Evolutionary conservation across 305 asterid species (phyloP).

Genomic region (Fraxinus ornus): DNA sequence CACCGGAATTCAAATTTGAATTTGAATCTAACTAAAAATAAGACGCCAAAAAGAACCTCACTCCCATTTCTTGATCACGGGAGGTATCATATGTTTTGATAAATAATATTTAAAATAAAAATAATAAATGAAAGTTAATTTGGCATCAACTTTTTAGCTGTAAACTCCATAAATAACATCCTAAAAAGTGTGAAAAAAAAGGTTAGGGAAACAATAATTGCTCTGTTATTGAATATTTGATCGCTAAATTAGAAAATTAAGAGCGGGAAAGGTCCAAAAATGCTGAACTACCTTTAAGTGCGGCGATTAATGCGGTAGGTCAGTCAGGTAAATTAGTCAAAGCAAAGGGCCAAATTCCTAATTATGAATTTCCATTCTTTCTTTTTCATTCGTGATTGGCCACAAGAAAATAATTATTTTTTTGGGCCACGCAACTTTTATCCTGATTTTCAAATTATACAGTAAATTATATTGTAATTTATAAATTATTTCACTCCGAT

Average conservation of each 20-base stretch:
- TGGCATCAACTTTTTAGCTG: constrained; percentile 29
- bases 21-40: background rate
- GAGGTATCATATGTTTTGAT: background rate
- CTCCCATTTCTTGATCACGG: background rate
- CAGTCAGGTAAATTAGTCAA: constrained; percentile 11
- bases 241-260: constrained; percentile 2
- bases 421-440: background rate
- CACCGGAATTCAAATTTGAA: background rate
- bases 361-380: background rate
- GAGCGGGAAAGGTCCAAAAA: constrained; percentile 33
- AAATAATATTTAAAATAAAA: background rate
- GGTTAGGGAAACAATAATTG: constrained; percentile 3
- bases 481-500: background rate
- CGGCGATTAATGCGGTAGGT: constrained; percentile 18
- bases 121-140: constrained; percentile 22
- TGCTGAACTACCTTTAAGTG: constrained; percentile 12
- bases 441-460: background rate
- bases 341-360: constrained; percentile 3
- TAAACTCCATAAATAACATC: background rate
- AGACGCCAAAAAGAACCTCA: background rate
- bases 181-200: background rate
- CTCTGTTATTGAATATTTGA: background rate
- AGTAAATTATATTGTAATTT: background rate
- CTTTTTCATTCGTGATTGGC: background rate
- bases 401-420: background rate